phyloP scores from a whole-genome alignment of 164 flowering plant species.

The Protea cynaroides region DNA sequence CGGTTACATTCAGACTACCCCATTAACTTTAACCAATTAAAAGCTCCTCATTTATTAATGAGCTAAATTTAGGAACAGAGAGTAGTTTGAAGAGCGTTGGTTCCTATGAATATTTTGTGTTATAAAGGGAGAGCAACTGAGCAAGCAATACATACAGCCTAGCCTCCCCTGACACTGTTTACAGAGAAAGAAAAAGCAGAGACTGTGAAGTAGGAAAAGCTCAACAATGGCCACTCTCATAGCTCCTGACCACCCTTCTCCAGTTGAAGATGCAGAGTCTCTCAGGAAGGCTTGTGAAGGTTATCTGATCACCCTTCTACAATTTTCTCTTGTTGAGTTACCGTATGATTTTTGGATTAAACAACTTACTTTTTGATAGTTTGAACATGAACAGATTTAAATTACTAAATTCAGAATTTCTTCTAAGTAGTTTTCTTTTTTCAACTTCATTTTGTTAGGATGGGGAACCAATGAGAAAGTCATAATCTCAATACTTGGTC shows the following conservation, averaged over 20 bases:
- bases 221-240: constrained; percentile 38
- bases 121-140: no score
- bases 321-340: neutral
- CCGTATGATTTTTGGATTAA: neutral
- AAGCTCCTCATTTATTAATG: no score
- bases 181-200: no score
- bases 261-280: constrained; percentile 43
- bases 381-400: neutral
- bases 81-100: no score
- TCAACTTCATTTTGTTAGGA: constrained; percentile 16
- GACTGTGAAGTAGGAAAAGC: neutral
- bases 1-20: no score
- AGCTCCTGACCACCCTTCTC: constrained; percentile 26
- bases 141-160: no score
- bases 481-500: constrained; percentile 37
- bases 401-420: no score
- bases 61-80: no score
- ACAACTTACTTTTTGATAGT: neutral
- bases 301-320: neutral
- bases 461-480: constrained; percentile 56
- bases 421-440: neutral
- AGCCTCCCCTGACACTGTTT: no score
- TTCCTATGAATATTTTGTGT: no score
- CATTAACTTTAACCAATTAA: no score
- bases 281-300: constrained; percentile 46